Conservation (phyloP, 2,329 filamentous ascomycete species). For the Alternaria infectoria region DNA sequence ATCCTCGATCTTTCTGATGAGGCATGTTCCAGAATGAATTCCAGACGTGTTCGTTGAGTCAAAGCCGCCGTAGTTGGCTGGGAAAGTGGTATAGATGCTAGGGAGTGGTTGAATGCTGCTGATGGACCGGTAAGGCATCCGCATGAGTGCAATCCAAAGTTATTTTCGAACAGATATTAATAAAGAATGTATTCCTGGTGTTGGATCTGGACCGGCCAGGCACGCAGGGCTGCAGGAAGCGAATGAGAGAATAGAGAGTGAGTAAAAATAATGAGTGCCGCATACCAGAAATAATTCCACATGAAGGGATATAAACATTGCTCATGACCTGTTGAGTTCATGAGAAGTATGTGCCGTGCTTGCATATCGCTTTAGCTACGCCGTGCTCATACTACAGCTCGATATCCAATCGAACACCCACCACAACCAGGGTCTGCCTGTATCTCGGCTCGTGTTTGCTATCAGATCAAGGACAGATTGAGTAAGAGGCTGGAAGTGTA, state of each 20-base stretch:
- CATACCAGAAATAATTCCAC: constrained; percentile 11
- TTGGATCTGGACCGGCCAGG: constrained; percentile 25
- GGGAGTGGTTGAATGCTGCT: constrained; percentile 34
- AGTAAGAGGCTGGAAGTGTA: constrained; percentile 12
- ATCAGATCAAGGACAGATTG: constrained; percentile 10
- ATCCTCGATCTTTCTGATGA: constrained; percentile 26
- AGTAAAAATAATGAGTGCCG: constrained; percentile 25
- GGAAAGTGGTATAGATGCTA: constrained; percentile 37
- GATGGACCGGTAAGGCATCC: constrained; percentile 29
- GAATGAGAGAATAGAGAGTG: constrained; percentile 14
- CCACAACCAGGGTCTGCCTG: not conserved
- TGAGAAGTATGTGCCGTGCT: not conserved
- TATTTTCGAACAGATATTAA: not conserved
- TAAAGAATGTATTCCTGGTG: not conserved
- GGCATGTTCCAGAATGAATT: constrained; percentile 18
- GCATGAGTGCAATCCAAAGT: constrained; percentile 23
- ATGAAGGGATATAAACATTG: constrained; percentile 17
- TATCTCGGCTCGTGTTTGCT: not conserved
- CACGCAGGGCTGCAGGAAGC: constrained; percentile 2
- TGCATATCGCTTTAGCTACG: constrained; percentile 16
- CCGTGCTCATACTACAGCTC: constrained; percentile 18
- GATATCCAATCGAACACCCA: constrained; percentile 17
- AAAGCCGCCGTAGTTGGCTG: constrained; percentile 11
- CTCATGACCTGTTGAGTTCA: not conserved
- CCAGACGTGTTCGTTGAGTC: constrained; percentile 10